Base-by-base conservation (phyloP, 2,329 filamentous ascomycete species). In the Stachybotrys elegans region DNA sequence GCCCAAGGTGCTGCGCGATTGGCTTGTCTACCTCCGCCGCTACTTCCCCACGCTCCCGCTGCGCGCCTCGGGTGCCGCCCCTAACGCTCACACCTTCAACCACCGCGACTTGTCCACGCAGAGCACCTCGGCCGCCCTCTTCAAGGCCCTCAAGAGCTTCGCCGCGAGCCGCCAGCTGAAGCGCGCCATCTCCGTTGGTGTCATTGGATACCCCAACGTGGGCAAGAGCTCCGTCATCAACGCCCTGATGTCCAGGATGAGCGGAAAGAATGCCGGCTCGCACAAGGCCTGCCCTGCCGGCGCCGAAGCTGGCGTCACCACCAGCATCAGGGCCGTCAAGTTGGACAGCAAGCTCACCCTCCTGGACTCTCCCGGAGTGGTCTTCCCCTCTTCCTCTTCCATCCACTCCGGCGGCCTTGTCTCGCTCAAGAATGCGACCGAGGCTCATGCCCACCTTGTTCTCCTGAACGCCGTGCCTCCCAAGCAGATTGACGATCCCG, bases 211-310 rank as follows among this genome's bases (percentile, higher is more conserved):
- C 65, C 91, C 91, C 57, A 96, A 96, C 63, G 91, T 95, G 47
- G 91, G 91, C 62, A 96, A 96, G 73, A 95, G 89, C 22, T 95
- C 90, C 41, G 89, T 96, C 57, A 95, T 96, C 76, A 96, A 96
- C 65, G 88, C 90, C 14, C 81, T 96, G 44, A 85, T 89, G 17
- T 83, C 86, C 29, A 81, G 88, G 29, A 73, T 95, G 54, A 81
- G 84, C 52, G 78, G 82, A 45, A 82, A 79, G 58, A 79, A 79
- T 29, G 70, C 70, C 36, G 63, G 66, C 53, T 71, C 77, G 54
- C 74, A 76, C 27, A 68, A 60, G 49, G 86, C 88, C 35, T 95
- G 90, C 63, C 91, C 91, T 2, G 86, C 88, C 2, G 91, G 91
- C 48, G 90, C 91, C 22, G 91, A 95, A 69, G 91, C 91, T 19